Evolutionary conservation across 2,329 filamentous ascomycete genomes (phyloP), one percentile per base, ranked within the genome.

Genomic region (Stachybotrys chartarum): DNA sequence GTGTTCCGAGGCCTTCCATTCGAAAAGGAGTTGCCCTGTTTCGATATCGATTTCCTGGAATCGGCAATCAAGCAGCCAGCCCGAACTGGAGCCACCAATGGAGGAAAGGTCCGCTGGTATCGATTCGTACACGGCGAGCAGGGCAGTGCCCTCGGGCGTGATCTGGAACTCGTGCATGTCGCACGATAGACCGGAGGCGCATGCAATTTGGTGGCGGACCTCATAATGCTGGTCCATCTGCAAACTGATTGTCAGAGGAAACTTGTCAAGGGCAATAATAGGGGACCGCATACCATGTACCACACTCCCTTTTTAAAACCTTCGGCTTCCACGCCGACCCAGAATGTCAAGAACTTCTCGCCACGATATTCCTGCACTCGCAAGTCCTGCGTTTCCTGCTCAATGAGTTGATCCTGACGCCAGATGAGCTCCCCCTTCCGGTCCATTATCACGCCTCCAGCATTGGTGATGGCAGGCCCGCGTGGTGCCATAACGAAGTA

Each of bases 101-200:
- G 62, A 59, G 10, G 62, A 65, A 7, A 79, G 66, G 57, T 79
- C 70, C 6, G 63, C 65, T 3, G 66, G 65, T 4, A 69, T 66
- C 1, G 69, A 51, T 42, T 71, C 61, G 58, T 72, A 73, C 50
- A 71, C 66, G 10, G 68, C 71, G 56, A 73, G 66, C 16, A 74
- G 55, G 32, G 70, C 71, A 6, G 72, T 74, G 17, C 67, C 70
- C 55, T 68, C 54, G 3, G 63, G 54, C 3, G 71, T 74, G 32
- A 74, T 64, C 16, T 66, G 62, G 48, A 74, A 70, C 49, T 73
- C 70, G 58, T 75, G 72, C 14, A 75, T 57, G 56, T 78, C 75
- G 14, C 65, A 67, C 14, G 54, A 42, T n/a, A 58, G 57, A 14
- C 55, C 55, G 11, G 53, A 53, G 8, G 35, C 55, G 2, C 54